Evolutionary conservation across 1,284 basidiomycete species (phyloP).

Genomic region (Apiotrichum laibachii): DNA sequence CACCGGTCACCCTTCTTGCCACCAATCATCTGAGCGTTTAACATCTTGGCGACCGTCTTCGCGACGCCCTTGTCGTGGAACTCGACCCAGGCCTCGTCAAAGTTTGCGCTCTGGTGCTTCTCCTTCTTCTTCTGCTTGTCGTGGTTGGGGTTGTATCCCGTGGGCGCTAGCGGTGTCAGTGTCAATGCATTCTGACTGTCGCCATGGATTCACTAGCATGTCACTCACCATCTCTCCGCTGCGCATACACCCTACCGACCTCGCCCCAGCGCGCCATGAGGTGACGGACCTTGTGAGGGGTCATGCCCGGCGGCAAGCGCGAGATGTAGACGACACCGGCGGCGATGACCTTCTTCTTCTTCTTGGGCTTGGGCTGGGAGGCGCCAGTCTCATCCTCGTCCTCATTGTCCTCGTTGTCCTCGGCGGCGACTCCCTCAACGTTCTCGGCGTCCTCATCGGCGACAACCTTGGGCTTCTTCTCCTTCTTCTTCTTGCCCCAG

Average conservation of each 20-base stretch:
- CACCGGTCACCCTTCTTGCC: constrained; percentile 74
- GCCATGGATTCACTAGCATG: too few species aligned
- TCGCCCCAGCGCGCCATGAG: constrained; percentile 81
- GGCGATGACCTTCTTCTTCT: constrained; percentile 31
- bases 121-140: constrained; percentile 32
- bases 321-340: constrained; percentile 92
- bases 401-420: background rate
- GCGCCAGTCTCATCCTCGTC: background rate
- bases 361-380: constrained; percentile 14
- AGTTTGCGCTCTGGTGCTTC: constrained; percentile 80
- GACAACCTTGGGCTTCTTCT: background rate
- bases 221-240: constrained; percentile 67
- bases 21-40: constrained; percentile 94
- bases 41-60: constrained; percentile 84
- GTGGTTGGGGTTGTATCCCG: constrained; percentile 38
- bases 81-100: constrained; percentile 97
- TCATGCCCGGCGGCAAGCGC: constrained; percentile 97
- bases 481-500: constrained; percentile 1
- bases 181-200: background rate
- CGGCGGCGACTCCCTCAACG: background rate
- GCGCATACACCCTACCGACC: constrained; percentile 79
- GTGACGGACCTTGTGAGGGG: constrained; percentile 91
- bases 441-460: background rate
- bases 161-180: constrained; percentile 27
- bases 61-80: constrained; percentile 91